Conservation (phyloP, 192 early-diverging fungal species). For the Gryganskiella cystojenkinii region DNA sequence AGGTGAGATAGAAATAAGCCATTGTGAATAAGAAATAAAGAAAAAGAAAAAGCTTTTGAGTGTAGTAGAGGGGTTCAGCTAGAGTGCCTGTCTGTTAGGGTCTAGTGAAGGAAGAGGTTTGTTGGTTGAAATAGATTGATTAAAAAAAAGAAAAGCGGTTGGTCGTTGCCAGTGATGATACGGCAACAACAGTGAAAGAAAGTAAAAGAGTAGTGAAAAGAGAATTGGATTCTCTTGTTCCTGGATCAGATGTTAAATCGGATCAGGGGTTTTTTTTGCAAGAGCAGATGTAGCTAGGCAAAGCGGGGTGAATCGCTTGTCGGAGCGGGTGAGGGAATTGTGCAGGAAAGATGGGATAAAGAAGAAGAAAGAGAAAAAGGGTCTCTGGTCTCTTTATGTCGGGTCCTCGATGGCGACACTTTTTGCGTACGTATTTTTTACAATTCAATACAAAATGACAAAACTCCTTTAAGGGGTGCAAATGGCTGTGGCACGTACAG, state of each 20-base stretch:
- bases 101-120: constrained; percentile 22
- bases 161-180: too few species aligned
- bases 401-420: neutral
- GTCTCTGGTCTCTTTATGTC: too few species aligned
- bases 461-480: too few species aligned
- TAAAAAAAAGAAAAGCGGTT: neutral
- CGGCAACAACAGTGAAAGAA: too few species aligned
- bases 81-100: constrained; percentile 52
- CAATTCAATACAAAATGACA: too few species aligned
- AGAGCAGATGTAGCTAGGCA: neutral
- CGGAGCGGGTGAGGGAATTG: too few species aligned
- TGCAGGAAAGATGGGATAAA: neutral
- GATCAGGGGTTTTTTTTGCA: too few species aligned
- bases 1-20: constrained; percentile 54
- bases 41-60: constrained; percentile 4
- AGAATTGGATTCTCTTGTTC: too few species aligned
- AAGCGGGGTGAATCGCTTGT: neutral
- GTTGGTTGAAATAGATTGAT: neutral
- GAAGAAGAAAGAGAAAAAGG: too few species aligned
- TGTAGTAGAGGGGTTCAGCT: constrained; percentile 13
- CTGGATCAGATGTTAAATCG: too few species aligned
- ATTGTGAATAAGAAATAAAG: constrained; percentile 36
- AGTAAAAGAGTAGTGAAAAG: too few species aligned
- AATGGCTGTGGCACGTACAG: too few species aligned
- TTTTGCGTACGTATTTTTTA: neutral